Conservation (phyloP, 192 early-diverging fungal genomes). For the Podila clonocystis region DNA sequence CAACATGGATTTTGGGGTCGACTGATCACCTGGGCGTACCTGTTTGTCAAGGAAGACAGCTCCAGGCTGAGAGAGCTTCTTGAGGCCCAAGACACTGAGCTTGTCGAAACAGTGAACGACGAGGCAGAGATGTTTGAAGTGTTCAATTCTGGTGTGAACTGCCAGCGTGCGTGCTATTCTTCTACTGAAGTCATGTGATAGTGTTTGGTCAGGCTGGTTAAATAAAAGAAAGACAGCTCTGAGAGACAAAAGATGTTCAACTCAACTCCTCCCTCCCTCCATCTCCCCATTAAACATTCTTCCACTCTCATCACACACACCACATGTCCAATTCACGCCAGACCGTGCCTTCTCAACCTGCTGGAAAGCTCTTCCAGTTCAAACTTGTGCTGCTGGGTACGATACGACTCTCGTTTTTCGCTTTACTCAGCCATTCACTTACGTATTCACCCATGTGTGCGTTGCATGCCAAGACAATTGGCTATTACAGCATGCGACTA, state of each 20-base stretch:
- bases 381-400: constrained; percentile 95
- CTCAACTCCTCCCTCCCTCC: no score
- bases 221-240: no score
- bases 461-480: not conserved
- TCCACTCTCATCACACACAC: no score
- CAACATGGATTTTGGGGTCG: constrained; percentile 46
- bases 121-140: constrained; percentile 53
- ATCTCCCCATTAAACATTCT: no score
- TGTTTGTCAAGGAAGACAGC: constrained; percentile 34
- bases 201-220: no score
- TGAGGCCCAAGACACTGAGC: constrained; percentile 1
- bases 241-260: no score
- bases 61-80: constrained; percentile 11
- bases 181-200: not conserved
- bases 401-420: constrained; percentile 29
- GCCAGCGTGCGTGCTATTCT: constrained; percentile 19
- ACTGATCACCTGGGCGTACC: constrained; percentile 37
- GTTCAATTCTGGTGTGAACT: constrained; percentile 31
- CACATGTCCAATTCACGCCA: constrained; percentile 45
- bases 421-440: not conserved
- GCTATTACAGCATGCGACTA: not conserved
- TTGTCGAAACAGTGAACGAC: constrained; percentile 34
- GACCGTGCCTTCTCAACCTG: constrained; percentile 22
- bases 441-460: no score
- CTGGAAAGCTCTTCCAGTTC: constrained; percentile 84